A percentile compares a stretch with the other conserved stretches of the same genome.
phyloP scores from a whole-genome alignment of 352 stramenopile species.

The Discostella stelligera region DNA sequence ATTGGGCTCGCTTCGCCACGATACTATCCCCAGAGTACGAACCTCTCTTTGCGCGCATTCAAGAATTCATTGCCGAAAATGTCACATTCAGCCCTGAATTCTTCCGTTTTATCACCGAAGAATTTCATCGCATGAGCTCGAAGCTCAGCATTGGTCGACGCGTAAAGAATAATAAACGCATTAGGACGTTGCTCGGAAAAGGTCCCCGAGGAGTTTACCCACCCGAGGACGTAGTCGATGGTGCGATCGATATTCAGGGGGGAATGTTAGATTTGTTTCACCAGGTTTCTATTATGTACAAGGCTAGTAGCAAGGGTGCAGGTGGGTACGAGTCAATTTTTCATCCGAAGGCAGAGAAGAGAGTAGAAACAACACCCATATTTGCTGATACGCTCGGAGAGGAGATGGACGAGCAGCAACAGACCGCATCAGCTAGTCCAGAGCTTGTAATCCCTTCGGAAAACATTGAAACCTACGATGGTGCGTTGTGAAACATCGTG shows the following conservation, averaged over 20 bases:
- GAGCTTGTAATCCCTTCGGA: slow-evolving; percentile 26
- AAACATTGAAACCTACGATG: slow-evolving; percentile 30
- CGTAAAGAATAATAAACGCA: slow-evolving; percentile 44
- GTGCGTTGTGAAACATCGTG: slow-evolving; percentile 14
- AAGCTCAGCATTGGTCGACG: slow-evolving; percentile 23
- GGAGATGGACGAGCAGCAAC: slow-evolving; percentile 8
- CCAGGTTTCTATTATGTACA: slow-evolving; percentile 48
- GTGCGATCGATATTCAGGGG: slow-evolving; percentile 39
- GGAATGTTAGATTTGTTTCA: slow-evolving; percentile 64
- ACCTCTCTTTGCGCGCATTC: slow-evolving; percentile 44
- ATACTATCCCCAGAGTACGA: slow-evolving; percentile 37
- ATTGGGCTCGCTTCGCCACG: slow-evolving; percentile 59
- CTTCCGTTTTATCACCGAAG: slow-evolving; percentile 60
- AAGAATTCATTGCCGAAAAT: slow-evolving; percentile 66
- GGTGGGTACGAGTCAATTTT: slow-evolving; percentile 20
- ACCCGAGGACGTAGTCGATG: slow-evolving; percentile 46
- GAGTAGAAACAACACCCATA: neutral
- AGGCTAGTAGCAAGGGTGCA: slow-evolving; percentile 13
- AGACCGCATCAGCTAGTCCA: slow-evolving; percentile 1
- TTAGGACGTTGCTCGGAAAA: slow-evolving; percentile 44
- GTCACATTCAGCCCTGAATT: slow-evolving; percentile 72
- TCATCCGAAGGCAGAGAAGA: slow-evolving; percentile 25
- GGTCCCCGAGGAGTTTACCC: slow-evolving; percentile 39
- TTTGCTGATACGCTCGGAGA: slow-evolving; percentile 7
- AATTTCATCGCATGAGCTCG: slow-evolving; percentile 56